phyloP scores from a whole-genome alignment of 2,329 filamentous ascomycete genomes.

The Clarireedia paspali region DNA sequence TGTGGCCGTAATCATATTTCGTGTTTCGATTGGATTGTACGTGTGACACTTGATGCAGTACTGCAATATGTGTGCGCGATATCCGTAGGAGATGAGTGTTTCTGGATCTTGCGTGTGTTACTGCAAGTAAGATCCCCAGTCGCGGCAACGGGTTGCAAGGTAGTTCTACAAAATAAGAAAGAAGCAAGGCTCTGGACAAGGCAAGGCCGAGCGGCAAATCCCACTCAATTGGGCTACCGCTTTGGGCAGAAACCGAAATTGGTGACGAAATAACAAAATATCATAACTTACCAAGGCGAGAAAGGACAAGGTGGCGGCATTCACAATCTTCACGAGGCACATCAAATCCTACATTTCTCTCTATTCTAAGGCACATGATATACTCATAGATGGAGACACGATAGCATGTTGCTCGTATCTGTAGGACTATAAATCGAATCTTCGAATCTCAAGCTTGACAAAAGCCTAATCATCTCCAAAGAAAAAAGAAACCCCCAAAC shows the following conservation, averaged over 20 bases:
- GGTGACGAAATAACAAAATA: neutral
- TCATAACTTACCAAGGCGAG: no score
- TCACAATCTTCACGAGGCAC: neutral
- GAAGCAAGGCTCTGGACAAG: neutral
- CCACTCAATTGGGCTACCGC: neutral
- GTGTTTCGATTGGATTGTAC: neutral
- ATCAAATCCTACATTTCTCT: neutral
- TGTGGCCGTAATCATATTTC: neutral
- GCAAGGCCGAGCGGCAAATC: neutral
- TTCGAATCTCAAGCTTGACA: no score
- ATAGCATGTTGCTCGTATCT: conserved; percentile 4
- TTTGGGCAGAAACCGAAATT: neutral
- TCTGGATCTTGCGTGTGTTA: no score
- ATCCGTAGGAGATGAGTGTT: neutral
- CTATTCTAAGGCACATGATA: neutral
- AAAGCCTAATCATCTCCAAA: no score
- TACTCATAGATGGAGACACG: conserved; percentile 19
- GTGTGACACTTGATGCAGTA: no score
- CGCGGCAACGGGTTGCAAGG: neutral
- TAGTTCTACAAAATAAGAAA: no score
- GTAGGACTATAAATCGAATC: no score
- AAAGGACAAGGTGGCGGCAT: neutral
- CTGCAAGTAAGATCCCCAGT: no score
- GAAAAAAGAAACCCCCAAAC: neutral
- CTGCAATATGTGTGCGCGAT: neutral